These are phyloP conservation scores for Lichenothelia convexa DNA, from an alignment of 495 filamentous ascomycete species.

Conservation along the genomic window DNA sequence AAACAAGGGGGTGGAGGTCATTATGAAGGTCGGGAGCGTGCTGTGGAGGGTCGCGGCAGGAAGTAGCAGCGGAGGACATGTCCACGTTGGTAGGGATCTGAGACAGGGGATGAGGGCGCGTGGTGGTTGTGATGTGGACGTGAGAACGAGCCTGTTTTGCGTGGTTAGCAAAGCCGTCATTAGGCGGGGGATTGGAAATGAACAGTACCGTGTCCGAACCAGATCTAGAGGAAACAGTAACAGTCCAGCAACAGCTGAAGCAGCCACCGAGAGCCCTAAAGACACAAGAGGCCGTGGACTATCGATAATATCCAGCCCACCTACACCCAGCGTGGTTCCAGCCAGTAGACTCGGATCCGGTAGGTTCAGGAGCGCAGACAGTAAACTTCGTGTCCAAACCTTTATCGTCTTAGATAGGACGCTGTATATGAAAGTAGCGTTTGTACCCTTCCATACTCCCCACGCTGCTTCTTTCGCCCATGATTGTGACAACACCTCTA, in stretches of 20 bases:
- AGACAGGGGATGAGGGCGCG: slow-evolving; percentile 58
- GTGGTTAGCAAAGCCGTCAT: neutral
- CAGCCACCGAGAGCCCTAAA: slow-evolving; percentile 62
- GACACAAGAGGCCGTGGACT: slow-evolving; percentile 55
- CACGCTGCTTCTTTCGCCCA: slow-evolving; percentile 81
- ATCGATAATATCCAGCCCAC: slow-evolving; percentile 40
- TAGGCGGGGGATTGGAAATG: slow-evolving; percentile 4
- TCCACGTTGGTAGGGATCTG: slow-evolving; percentile 55
- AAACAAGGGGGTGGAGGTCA: slow-evolving; percentile 60
- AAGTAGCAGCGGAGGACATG: slow-evolving; percentile 50
- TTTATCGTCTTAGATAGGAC: slow-evolving; percentile 71
- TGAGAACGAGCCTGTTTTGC: slow-evolving; percentile 47
- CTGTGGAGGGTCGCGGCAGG: slow-evolving; percentile 75
- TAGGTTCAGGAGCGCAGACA: slow-evolving; percentile 66
- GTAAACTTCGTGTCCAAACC: slow-evolving; percentile 65
- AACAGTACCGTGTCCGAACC: slow-evolving; percentile 53
- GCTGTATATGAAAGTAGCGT: slow-evolving; percentile 75
- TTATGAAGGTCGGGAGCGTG: slow-evolving; percentile 61
- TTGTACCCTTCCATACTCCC: slow-evolving; percentile 89
- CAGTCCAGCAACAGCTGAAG: slow-evolving; percentile 60
- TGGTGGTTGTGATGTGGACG: slow-evolving; percentile 50
- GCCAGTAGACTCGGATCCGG: slow-evolving; percentile 50
- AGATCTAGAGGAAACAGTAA: slow-evolving; percentile 76
- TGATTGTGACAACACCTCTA: slow-evolving; percentile 62
- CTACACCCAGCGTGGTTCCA: slow-evolving; percentile 12